Percentiles rank a stretch among this genome's conserved stretches.
phyloP scores from a whole-genome alignment of 1,284 basidiomycete species.

The Ceratobasidium sp. region DNA sequence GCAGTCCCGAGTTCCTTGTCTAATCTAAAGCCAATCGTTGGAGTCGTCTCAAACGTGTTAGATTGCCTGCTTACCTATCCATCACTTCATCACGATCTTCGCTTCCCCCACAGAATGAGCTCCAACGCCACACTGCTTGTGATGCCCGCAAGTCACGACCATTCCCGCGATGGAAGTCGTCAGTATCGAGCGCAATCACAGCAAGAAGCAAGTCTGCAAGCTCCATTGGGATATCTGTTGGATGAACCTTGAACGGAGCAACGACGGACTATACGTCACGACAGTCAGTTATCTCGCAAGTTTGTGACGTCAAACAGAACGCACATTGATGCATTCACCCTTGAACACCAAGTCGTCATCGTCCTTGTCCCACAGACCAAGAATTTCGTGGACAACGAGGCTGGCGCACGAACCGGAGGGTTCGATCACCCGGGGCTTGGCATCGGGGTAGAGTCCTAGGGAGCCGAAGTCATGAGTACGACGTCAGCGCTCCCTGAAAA shows the following conservation, averaged over 20 bases:
- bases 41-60: not conserved
- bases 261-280: conserved; percentile 1
- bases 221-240: conserved; percentile 23
- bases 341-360: conserved; percentile 5
- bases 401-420: conserved; percentile 31
- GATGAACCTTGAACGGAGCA: conserved; percentile 11
- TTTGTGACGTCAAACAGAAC: not conserved
- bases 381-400: conserved; percentile 29
- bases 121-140: conserved; percentile 30
- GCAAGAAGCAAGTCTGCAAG: conserved; percentile 26
- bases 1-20: conserved; percentile 34
- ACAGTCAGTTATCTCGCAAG: not conserved
- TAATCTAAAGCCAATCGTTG: not conserved
- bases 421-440: conserved; percentile 35
- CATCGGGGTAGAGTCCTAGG: conserved; percentile 27
- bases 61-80: conserved; percentile 11
- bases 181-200: conserved; percentile 32
- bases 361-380: conserved; percentile 31
- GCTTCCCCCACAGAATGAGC: conserved; percentile 26
- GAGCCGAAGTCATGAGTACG: conserved; percentile 7
- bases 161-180: conserved; percentile 32
- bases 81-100: conserved; percentile 25
- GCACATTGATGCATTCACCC: conserved; percentile 23
- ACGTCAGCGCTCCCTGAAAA: not conserved
- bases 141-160: conserved; percentile 26